Percentiles rank a stretch among this genome's conserved stretches.
phyloP scores from a whole-genome alignment of 345 rosid genomes.

The Jatropha curcas region DNA sequence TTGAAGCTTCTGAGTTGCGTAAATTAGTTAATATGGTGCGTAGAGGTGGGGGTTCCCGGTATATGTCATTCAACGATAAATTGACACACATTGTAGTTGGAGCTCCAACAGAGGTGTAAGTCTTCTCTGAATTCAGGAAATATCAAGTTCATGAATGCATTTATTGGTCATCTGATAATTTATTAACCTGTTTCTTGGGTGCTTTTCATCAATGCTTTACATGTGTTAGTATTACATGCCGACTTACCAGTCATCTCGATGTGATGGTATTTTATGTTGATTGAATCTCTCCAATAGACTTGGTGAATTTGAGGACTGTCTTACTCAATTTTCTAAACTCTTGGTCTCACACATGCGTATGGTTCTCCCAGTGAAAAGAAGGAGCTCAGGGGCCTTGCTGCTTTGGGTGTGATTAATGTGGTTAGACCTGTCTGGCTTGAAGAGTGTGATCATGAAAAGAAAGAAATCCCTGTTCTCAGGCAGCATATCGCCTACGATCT shows the following conservation, averaged over 20 bases:
- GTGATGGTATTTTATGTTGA: neutral
- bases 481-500: conserved; percentile 70
- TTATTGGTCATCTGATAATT: conserved; percentile 15
- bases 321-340: conserved; percentile 7
- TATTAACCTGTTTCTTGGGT: no score
- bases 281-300: neutral
- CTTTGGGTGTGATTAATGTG: conserved; percentile 79
- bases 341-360: conserved; percentile 18
- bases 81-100: conserved; percentile 91
- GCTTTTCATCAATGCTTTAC: neutral
- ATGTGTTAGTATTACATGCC: conserved; percentile 2
- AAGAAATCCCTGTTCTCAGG: conserved; percentile 62
- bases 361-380: conserved; percentile 65
- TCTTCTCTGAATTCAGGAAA: conserved; percentile 14
- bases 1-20: conserved; percentile 80
- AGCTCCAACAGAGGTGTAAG: conserved; percentile 85
- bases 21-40: conserved; percentile 73
- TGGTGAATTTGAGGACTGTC: conserved; percentile 10
- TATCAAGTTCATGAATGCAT: conserved; percentile 4
- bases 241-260: neutral
- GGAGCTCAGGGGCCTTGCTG: conserved; percentile 74
- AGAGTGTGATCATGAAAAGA: conserved; percentile 76
- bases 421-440: conserved; percentile 86
- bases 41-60: conserved; percentile 86
- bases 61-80: conserved; percentile 54